Base-by-base conservation (phyloP, 2,329 filamentous ascomycete species). In the Cladosporium oxysporum region DNA sequence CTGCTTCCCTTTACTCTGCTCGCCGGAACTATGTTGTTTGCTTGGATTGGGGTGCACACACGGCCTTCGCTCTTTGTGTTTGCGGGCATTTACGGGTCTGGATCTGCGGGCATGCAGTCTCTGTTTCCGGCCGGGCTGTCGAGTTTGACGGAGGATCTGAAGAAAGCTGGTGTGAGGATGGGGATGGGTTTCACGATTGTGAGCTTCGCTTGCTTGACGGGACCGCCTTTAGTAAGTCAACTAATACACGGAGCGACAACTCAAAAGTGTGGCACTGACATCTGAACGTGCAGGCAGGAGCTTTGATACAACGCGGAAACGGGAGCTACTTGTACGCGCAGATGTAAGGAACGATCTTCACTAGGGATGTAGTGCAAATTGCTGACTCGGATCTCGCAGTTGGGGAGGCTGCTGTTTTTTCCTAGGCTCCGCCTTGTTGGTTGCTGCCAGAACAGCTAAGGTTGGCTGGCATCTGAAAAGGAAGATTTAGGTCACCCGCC, bases 41-140 rank as follows among this genome's bases (percentile, higher is more conserved):
- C 80, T 62, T 90, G 88, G 88, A 81, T 82, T 1, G 82, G 80
- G 0, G 84, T 89, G 1, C 67, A 74, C 10, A 75, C 72, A 3
- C 64, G 72, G 11, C 68, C 71, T 23, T 76, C 77, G 0, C 67
- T 84, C 0, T 82, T 80, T 65, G 77, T 74, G 0, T 84, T 82
- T 69, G 78, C 80, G 0, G 76, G 80, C 1, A 70, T 81, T 11
- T 83, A 83, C 63, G 82, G 82, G 0, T 75, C 81, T 53, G 78
- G 80, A 6, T 76, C 76, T 1, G 80, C 79, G 0, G 81, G 78
- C 0, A 78, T 82, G 12, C 81, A 84, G 66, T 78, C 79, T 5
- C 71, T 83, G 12, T 83, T 82, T 65, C 80, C 79, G 0, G 78
- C 79, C 1, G 76, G 78, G 1, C 68, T 83, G 53, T 76, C 78